These are phyloP conservation scores for Xylaria scruposa DNA, from an alignment of 495 filamentous ascomycete species.

Conservation along the genomic window DNA sequence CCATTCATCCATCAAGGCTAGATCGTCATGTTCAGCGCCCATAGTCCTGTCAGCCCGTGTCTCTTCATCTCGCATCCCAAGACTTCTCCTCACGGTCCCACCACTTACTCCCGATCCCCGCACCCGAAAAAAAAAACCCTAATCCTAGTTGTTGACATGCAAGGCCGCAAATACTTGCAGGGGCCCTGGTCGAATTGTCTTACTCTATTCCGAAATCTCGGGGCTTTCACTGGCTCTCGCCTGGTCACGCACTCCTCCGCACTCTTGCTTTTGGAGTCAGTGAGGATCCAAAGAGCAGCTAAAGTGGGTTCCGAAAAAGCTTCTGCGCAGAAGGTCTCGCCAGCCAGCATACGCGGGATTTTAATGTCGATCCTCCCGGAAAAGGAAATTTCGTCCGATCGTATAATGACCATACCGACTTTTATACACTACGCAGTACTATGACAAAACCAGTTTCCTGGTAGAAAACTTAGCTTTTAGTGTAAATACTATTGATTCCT, in stretches of 20 bases:
- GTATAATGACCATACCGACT: slow-evolving; percentile 4
- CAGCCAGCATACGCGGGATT: slow-evolving; percentile 6
- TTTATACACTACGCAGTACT: background rate
- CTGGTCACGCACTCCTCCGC: slow-evolving; percentile 13
- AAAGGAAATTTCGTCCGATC: background rate
- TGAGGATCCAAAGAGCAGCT: slow-evolving; percentile 1
- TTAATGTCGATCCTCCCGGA: slow-evolving; percentile 13
- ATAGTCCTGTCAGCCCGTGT: slow-evolving; percentile 9
- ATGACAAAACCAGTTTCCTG: slow-evolving; percentile 5
- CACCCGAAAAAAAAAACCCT: slow-evolving; percentile 1
- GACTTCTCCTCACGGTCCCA: slow-evolving; percentile 24
- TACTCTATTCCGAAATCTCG: background rate
- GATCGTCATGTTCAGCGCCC: slow-evolving; percentile 16
- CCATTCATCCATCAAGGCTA: slow-evolving; percentile 18
- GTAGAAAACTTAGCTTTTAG: slow-evolving; percentile 5
- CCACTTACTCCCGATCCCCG: slow-evolving; percentile 9
- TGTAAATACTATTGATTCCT: background rate
- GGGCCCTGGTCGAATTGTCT: slow-evolving; percentile 13
- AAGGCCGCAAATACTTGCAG: slow-evolving; percentile 22
- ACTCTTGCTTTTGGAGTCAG: slow-evolving; percentile 6
- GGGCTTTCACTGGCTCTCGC: slow-evolving; percentile 8
- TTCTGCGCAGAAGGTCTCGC: background rate
- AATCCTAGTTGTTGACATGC: slow-evolving; percentile 6
- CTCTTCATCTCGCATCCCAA: slow-evolving; percentile 8
- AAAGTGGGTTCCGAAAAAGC: background rate